phyloP scores from a whole-genome alignment of 768 basidiomycete genomes.

The Mrakia gelida region DNA sequence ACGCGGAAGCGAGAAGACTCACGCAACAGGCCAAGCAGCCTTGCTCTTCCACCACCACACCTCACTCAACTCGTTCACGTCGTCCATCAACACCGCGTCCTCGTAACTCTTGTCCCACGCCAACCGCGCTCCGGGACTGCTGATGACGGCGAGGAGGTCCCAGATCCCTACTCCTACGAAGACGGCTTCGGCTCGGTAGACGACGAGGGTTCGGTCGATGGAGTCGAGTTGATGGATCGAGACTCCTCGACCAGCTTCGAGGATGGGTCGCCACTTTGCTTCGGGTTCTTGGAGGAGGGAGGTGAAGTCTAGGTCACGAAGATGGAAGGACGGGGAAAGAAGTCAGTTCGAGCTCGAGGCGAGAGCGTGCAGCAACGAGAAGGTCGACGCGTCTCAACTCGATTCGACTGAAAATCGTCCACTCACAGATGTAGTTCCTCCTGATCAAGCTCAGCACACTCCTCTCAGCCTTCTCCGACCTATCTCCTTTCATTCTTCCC shows the following conservation, averaged over 20 bases:
- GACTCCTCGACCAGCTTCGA: constrained; percentile 75
- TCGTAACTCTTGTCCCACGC: constrained; percentile 90
- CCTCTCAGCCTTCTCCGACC: constrained; percentile 30
- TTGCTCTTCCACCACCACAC: constrained; percentile 90
- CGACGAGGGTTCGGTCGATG: constrained; percentile 92
- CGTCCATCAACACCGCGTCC: constrained; percentile 77
- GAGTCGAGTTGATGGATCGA: constrained; percentile 93
- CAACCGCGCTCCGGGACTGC: constrained; percentile 73
- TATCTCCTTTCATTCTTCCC: neutral
- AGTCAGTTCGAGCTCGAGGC: constrained; percentile 23
- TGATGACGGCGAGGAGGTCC: constrained; percentile 85
- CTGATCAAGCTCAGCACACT: constrained; percentile 69
- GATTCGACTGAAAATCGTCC: neutral
- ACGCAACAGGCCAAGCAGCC: constrained; percentile 91
- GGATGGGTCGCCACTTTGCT: constrained; percentile 82
- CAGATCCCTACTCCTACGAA: constrained; percentile 93
- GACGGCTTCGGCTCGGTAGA: constrained; percentile 92
- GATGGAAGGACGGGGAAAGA: too few species aligned
- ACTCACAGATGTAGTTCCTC: constrained; percentile 78
- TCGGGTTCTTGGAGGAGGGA: constrained; percentile 95
- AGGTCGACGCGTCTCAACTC: neutral
- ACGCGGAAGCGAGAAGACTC: constrained; percentile 42
- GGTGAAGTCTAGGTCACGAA: constrained; percentile 60
- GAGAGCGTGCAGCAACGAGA: neutral
- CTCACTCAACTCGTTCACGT: constrained; percentile 72